phyloP scores from a whole-genome alignment of 371 early-diverging fungal species.

The Mortierella sp. region DNA sequence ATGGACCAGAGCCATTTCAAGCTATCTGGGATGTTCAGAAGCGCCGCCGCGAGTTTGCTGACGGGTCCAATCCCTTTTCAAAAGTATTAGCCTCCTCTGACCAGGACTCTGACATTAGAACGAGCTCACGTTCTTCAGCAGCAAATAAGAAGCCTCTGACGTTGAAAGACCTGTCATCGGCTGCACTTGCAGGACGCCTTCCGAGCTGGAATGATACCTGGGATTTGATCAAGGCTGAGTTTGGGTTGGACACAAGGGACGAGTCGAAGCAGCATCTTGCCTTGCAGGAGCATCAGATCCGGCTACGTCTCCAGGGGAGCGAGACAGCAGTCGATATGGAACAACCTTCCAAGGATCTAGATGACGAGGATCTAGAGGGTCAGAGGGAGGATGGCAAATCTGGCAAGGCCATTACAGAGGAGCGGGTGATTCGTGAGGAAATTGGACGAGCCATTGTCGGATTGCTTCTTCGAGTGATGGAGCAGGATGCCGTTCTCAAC shows the following conservation, averaged over 20 bases:
- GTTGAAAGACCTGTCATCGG: not conserved
- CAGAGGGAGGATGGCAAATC: not conserved
- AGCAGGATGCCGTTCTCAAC: conserved; percentile 39
- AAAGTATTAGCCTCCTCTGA: not conserved
- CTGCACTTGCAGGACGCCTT: conserved; percentile 20
- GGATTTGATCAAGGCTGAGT: conserved; percentile 46
- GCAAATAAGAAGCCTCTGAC: not conserved
- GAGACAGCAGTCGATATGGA: not conserved
- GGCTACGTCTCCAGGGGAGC: conserved; percentile 16
- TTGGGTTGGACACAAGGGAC: conserved; percentile 37
- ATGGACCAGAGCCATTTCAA: conserved; percentile 45
- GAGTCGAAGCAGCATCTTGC: conserved; percentile 40
- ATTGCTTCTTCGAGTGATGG: conserved; percentile 34
- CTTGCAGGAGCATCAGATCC: conserved; percentile 41
- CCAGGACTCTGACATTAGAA: not conserved
- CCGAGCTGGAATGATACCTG: conserved; percentile 49
- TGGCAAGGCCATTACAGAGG: conserved; percentile 9
- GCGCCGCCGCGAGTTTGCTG: conserved; percentile 44
- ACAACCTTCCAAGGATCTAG: not conserved
- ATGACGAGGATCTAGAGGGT: not conserved
- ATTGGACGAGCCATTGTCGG: conserved; percentile 43
- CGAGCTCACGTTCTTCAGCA: conserved; percentile 12
- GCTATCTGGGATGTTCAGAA: conserved; percentile 47
- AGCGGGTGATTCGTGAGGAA: conserved; percentile 43
- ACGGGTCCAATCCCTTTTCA: conserved; percentile 37